Base-by-base conservation (phyloP, 2,329 filamentous ascomycete genomes). In the Exophiala calicioides region DNA sequence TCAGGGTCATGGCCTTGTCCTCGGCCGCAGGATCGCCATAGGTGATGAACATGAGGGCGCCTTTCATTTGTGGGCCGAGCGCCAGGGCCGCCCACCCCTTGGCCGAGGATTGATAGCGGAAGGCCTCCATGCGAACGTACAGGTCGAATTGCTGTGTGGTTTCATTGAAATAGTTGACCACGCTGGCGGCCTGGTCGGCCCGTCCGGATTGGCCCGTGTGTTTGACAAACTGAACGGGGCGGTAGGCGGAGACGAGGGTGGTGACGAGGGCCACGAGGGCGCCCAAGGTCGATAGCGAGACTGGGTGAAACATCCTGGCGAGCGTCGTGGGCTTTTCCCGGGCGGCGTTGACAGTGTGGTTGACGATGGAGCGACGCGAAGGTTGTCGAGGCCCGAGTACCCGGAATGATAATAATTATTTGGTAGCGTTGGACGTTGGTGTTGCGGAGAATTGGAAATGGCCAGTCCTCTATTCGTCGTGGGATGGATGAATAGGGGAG, bases 211-310 rank as follows among this genome's bases (percentile, higher is more conserved):
- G 45, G 15, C 57, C 57, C 0, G 56, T 56, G 30, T 58, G 55
- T 34, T 59, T 59, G 42, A 57, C 56, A 32, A 58, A 57, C 41
- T 59, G 57, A n/a, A 58, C 49, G n/a, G 57, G 57, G 38, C 57
- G 53, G 32, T 58, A 59, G 33, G 57, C 55, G 10, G 43, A 46
- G 27, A 43, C 49, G 21, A 55, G 23, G 8, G 35, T 39, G 12
- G 38, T 42, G 27, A 42, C 13, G 31, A 45, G 26, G 8, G 23
- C 9, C 16, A 55, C 20, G 9, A 53, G 27, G 7, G 37, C 41
- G 44, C 48, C 35, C 26, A 38, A 16, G 20, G 50, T 41, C 13
- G 44, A 23, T 13, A 49, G 21, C 15, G 31, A 47, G 9, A 32
- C 19, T 39, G 41, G 23, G 9, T 24, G 21, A n/a, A 13, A 30